Evolutionary conservation across 331 rosid genomes (phyloP).

Genomic region (Pyracantha coccinea): DNA sequence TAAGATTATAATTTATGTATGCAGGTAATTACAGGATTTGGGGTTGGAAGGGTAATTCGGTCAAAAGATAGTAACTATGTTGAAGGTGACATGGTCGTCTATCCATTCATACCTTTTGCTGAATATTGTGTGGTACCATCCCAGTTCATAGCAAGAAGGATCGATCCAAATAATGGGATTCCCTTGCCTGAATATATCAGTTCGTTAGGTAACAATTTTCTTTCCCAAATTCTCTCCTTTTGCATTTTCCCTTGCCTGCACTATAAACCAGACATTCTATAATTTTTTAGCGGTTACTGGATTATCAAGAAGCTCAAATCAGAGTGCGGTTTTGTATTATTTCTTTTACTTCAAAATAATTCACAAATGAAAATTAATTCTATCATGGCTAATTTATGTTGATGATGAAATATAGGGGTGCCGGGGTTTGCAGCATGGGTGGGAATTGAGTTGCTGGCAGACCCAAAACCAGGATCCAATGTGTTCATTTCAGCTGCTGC

Average conservation of each 20-base stretch:
- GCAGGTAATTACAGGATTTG: constrained; percentile 30
- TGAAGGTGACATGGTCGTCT: constrained; percentile 32
- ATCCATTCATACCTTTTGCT: constrained; percentile 19
- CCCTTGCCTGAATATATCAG: constrained; percentile 34
- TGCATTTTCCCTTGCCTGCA: background rate
- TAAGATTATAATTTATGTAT: background rate
- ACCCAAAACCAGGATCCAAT: constrained; percentile 38
- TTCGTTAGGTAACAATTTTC: constrained; percentile 23
- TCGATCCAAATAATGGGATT: constrained; percentile 28
- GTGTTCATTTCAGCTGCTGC: constrained; percentile 62
- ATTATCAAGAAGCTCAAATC: background rate
- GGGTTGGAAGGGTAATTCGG: constrained; percentile 29
- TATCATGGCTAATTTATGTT: too few species aligned
- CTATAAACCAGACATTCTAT: background rate
- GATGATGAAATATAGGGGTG: constrained; percentile 16
- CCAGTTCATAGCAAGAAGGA: background rate
- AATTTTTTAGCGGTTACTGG: background rate
- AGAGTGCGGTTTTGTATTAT: background rate
- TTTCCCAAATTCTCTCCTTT: background rate
- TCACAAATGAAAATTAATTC: background rate
- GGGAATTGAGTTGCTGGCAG: constrained; percentile 37
- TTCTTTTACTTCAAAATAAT: too few species aligned
- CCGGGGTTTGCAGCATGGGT: constrained; percentile 73
- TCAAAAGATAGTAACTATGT: constrained; percentile 25
- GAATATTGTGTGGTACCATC: constrained; percentile 31